Base-by-base conservation (phyloP, 345 rosid genomes). In the Rubroshorea leprosula region DNA sequence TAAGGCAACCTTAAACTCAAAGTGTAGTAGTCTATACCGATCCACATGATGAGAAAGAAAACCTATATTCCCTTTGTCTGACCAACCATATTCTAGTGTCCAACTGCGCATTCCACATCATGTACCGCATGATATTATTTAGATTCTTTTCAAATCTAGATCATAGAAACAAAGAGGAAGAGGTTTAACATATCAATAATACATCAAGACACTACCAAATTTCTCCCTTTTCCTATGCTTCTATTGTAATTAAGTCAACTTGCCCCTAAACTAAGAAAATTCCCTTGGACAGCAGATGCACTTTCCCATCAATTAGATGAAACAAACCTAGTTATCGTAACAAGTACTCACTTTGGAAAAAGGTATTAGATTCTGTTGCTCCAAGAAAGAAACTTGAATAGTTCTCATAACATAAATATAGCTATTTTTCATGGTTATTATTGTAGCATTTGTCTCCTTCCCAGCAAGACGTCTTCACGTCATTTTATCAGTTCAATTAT, bases 1-100 rank as follows among this genome's bases (percentile, higher is more conserved):
- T 63, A 69, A 51, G 73, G 64, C 63, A 58, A 69, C 24, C 39
- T 50, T 62, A 46, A 22, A 27, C 51, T 60, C 25, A 51, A 46
- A 23, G 5, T 11, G 12, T 35, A 25, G 8, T 65, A 51, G 52
- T 21, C 58, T 13, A 31, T 5, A 15, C 44, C 27, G 15, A 22
- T 25, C 41, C 22, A 26, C 64, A 44, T 43, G 48, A 4, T 66
- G 27, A 18, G 27, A 35, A 49, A 12, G 47, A 56, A 11, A 21
- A 29, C 9, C 23, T 8, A 21, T 54, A 20, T 54, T 20, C 16
- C 15, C 31, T 22, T 16, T 19, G 23, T 21, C 47, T 46, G 16
- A 29, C 47, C 53, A 29, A 63, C 46, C 59, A 20, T 9, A 31
- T 35, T 18, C 6, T 17, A 22, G 18, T 19, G 29, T 44, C n/a